Percentiles rank a stretch among this genome's conserved stretches.
These are phyloP conservation scores for Boletus pseudopeckii DNA, from an alignment of 768 basidiomycete species.

Conservation along the genomic window DNA sequence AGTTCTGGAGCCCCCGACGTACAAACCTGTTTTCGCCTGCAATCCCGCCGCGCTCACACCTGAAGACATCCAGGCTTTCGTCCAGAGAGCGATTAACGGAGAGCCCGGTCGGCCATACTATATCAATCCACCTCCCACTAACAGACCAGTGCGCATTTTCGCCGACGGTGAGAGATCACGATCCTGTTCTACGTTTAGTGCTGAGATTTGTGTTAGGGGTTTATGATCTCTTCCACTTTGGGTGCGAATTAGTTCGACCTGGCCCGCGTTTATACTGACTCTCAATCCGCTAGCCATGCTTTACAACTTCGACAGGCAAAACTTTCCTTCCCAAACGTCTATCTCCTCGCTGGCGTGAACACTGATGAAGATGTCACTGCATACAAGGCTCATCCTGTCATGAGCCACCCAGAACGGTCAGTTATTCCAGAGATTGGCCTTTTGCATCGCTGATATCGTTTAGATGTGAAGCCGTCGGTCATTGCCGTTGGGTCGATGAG, in stretches of 20 bases:
- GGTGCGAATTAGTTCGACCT: constrained; percentile 45
- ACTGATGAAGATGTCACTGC: constrained; percentile 77
- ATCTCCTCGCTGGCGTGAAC: constrained; percentile 91
- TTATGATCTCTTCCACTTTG: constrained; percentile 97
- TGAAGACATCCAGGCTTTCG: constrained; percentile 78
- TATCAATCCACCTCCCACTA: constrained; percentile 80
- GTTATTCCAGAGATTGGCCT: constrained; percentile 11
- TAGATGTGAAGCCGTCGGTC: constrained; percentile 86
- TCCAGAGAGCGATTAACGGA: constrained; percentile 73
- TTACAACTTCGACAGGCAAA: constrained; percentile 96
- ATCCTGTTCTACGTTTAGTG: background rate
- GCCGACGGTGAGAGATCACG: constrained; percentile 70
- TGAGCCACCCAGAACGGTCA: constrained; percentile 85
- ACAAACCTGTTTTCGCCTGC: constrained; percentile 40
- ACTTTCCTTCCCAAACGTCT: constrained; percentile 83
- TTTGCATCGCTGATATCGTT: background rate
- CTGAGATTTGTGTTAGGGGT: constrained; percentile 55
- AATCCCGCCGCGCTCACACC: constrained; percentile 65
- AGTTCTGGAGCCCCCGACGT: constrained; percentile 39
- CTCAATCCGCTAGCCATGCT: constrained; percentile 64
- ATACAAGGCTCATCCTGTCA: constrained; percentile 81
- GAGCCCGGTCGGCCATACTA: constrained; percentile 65
- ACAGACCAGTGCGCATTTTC: constrained; percentile 83
- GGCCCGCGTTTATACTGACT: constrained; percentile 1
- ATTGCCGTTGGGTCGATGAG: constrained; percentile 97